These are phyloP conservation scores for Backusella mclennaniae DNA, from an alignment of 192 early-diverging fungal genomes.

Conservation along the genomic window DNA sequence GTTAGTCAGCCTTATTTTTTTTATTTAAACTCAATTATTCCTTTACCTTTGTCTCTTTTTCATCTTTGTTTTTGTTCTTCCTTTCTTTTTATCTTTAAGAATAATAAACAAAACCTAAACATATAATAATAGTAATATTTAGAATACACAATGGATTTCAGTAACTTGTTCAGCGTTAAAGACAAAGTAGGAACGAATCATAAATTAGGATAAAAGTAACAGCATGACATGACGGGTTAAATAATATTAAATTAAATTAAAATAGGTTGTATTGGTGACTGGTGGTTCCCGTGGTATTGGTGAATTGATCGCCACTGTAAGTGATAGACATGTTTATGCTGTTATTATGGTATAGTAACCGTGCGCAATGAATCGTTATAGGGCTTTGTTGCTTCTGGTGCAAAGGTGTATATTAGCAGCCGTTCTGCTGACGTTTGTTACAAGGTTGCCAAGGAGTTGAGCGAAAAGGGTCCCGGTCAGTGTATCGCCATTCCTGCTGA, in stretches of 20 bases:
- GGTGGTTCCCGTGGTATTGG: slow-evolving; percentile 70
- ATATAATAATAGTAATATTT: background rate
- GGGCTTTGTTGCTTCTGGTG: slow-evolving; percentile 85
- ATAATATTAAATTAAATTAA: background rate
- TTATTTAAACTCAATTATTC: background rate
- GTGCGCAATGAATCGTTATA: background rate
- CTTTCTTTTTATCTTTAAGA: background rate
- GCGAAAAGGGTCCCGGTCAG: slow-evolving; percentile 61
- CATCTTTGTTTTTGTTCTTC: background rate
- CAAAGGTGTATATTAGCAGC: slow-evolving; percentile 90
- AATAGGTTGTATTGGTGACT: slow-evolving; percentile 69
- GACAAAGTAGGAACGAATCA: slow-evolving; percentile 53
- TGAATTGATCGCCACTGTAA: slow-evolving; percentile 52
- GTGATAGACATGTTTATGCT: background rate
- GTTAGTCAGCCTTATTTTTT: background rate
- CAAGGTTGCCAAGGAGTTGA: slow-evolving; percentile 68
- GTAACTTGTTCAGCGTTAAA: slow-evolving; percentile 58
- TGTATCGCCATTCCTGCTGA: slow-evolving; percentile 77
- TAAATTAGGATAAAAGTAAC: background rate
- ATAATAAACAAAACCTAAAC: background rate
- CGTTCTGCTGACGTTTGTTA: slow-evolving; percentile 66
- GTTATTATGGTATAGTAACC: too few relatives aligned
- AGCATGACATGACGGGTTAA: background rate
- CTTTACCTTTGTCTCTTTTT: background rate
- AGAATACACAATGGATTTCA: slow-evolving; percentile 17